Evolutionary conservation across 2,329 filamentous ascomycete genomes (phyloP).

Genomic region (Diaporthe caulivora): DNA sequence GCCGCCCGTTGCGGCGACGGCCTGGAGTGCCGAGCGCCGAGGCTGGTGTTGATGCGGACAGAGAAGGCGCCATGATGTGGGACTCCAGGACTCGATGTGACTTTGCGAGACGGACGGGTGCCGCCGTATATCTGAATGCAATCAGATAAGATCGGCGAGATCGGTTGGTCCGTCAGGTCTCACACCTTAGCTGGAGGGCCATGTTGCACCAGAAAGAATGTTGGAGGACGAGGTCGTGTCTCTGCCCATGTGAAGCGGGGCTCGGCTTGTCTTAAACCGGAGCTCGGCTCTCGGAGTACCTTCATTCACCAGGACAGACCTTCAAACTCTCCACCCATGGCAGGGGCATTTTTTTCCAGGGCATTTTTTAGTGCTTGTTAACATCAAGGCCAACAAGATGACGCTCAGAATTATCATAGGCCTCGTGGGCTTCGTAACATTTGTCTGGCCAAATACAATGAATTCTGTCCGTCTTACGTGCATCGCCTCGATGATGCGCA

Average conservation of each 20-base stretch:
- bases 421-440: too few species aligned
- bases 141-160: constrained; percentile 15
- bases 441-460: too few species aligned
- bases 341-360: too few species aligned
- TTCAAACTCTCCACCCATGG: neutral
- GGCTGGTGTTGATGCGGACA: neutral
- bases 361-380: too few species aligned
- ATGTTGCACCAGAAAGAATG: neutral
- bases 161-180: neutral
- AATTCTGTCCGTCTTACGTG: constrained; percentile 1
- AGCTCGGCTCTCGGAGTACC: neutral
- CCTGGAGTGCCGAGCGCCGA: constrained; percentile 34
- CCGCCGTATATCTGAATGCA: neutral
- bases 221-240: neutral
- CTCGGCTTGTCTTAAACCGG: neutral
- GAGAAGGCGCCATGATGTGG: neutral
- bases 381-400: too few species aligned
- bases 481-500: neutral
- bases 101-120: neutral
- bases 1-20: constrained; percentile 41
- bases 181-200: neutral
- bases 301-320: neutral
- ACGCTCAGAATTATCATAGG: too few species aligned
- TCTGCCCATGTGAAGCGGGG: neutral
- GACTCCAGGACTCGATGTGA: neutral